Conservation (phyloP, 768 basidiomycete genomes). For the Tulasnella calospora region DNA sequence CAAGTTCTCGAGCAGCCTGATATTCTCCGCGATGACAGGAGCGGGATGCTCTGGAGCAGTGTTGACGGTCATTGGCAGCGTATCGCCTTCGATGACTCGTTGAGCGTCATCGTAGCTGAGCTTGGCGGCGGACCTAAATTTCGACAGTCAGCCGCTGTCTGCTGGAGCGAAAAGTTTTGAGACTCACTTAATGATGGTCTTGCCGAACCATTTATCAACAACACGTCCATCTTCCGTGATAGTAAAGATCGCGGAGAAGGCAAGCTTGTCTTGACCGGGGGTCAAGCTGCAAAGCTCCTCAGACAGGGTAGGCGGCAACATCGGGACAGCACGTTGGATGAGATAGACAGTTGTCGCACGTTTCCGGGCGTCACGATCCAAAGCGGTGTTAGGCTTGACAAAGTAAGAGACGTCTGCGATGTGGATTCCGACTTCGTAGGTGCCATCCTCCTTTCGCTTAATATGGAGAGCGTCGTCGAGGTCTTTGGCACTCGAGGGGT, state of each 20-base stretch:
- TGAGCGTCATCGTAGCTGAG: conserved; percentile 80
- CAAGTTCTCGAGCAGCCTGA: conserved; percentile 62
- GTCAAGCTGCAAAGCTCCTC: conserved; percentile 90
- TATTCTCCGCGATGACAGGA: conserved; percentile 66
- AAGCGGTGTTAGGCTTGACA: conserved; percentile 89
- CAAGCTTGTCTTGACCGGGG: conserved; percentile 81
- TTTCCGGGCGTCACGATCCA: conserved; percentile 97
- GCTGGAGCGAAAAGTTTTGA: not conserved
- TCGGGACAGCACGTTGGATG: conserved; percentile 91
- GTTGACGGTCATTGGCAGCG: conserved; percentile 44
- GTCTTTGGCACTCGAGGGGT: conserved; percentile 84
- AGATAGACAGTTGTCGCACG: conserved; percentile 96
- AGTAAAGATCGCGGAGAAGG: conserved; percentile 86
- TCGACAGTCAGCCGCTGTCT: not conserved
- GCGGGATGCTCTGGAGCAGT: conserved; percentile 56
- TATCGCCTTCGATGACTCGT: conserved; percentile 68
- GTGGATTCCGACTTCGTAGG: conserved; percentile 89
- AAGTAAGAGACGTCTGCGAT: conserved; percentile 96
- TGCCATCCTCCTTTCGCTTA: conserved; percentile 84
- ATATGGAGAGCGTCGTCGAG: conserved; percentile 93
- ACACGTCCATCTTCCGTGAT: conserved; percentile 77
- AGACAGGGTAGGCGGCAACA: conserved; percentile 90
- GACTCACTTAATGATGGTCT: conserved; percentile 80
- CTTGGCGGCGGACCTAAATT: conserved; percentile 71
- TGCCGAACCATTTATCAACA: conserved; percentile 86